phyloP scores from a whole-genome alignment of 805 yeast species.

The Cyberlindnera mycetangii region DNA sequence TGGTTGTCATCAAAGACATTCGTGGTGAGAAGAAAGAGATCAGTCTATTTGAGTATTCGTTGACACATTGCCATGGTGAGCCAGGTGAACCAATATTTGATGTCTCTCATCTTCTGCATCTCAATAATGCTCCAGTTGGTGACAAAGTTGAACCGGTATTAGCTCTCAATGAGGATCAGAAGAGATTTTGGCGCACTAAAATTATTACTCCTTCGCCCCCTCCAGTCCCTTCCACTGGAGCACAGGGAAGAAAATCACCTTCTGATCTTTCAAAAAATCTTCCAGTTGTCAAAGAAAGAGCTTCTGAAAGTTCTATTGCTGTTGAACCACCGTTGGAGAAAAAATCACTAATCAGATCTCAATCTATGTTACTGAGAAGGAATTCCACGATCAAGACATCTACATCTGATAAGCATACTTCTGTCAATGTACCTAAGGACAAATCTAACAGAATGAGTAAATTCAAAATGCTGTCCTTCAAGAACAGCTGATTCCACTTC shows the following conservation, averaged over 20 bases:
- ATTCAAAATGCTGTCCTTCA: slow-evolving; percentile 11
- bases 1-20: slow-evolving; percentile 33
- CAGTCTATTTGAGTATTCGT: slow-evolving; percentile 47
- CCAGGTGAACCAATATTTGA: slow-evolving; percentile 38
- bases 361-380: slow-evolving; percentile 7
- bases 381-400: slow-evolving; percentile 1
- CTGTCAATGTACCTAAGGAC: background rate
- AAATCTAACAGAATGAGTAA: slow-evolving; percentile 14
- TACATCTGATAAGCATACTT: background rate
- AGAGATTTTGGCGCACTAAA: slow-evolving; percentile 49
- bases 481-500: slow-evolving; percentile 1
- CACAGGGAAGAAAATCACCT: background rate
- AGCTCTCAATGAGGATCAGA: slow-evolving; percentile 45
- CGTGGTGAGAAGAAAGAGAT: slow-evolving; percentile 26
- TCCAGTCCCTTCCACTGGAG: background rate
- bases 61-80: slow-evolving; percentile 40
- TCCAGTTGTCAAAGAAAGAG: background rate
- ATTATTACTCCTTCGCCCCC: slow-evolving; percentile 25
- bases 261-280: background rate
- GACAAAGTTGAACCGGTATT: slow-evolving; percentile 31
- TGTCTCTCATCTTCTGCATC: slow-evolving; percentile 52
- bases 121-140: slow-evolving; percentile 54
- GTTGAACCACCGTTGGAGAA: background rate
- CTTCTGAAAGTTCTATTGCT: background rate
- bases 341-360: background rate